Evolutionary conservation across 345 rosid genomes (phyloP), one percentile per base, ranked within the genome.

Genomic region (Salix koriyanagi): DNA sequence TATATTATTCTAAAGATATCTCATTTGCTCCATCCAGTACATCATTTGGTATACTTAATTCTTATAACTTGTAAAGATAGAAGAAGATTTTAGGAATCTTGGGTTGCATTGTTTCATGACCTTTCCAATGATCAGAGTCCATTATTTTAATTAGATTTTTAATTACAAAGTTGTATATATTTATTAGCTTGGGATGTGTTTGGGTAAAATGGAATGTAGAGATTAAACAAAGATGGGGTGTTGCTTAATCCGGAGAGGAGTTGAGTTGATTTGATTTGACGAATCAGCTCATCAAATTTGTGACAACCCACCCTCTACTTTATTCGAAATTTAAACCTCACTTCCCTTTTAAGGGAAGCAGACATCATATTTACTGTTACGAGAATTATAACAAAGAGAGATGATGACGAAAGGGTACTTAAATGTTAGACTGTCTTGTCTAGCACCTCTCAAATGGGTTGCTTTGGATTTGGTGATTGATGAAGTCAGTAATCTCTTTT

Each of bases 1-100:
- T 42, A 75, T 42, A 74, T 85, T 85, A 83, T 85, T 83, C 83
- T 83, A 85, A 85, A 78, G 77, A 65, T 74, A 82, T 76, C 85
- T 79, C 65, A 42, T 78, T 69, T 54, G 37, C 72, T 58, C 66
- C 42, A 44, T 72, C n/a, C 28, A 32, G 37, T 28, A 5, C 69
- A 7, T 26, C 0, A 13, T 25, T 25, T 61, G 16, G 37, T 65
- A 39, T 12, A 65, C 18, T 25, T 34, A 11, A 16, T 28, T 6
- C 68, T 11, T 30, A 26, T 5, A 58, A 25, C 23, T 25, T 73
- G 4, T 44, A 58, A 21, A 71, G n/a, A 36, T 41, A 65, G 36
- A 65, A 15, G 16, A 7, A 32, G 2, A 82, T 67, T 30, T 16
- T 58, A 68, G 44, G 60, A 69, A 61, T 70, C 65, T 36, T 21